Conservation (phyloP, 345 rosid genomes). For the Arabis alpina region DNA sequence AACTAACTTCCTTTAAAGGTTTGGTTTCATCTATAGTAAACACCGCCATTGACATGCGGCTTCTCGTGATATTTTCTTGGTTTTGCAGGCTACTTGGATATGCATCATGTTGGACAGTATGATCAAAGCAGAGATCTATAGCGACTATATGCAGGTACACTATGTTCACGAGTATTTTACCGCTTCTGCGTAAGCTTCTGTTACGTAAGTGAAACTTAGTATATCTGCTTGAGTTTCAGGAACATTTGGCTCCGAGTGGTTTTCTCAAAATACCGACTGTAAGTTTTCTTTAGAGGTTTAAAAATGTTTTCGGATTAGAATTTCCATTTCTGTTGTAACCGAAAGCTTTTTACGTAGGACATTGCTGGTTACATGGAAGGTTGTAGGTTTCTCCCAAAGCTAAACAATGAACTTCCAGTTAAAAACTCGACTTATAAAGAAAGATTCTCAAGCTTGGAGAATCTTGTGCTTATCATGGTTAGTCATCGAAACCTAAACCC, state of each 20-base stretch:
- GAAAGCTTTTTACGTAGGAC: constrained; percentile 39
- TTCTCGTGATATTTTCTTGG: not conserved
- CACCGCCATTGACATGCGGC: not conserved
- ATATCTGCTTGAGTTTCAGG: constrained; percentile 58
- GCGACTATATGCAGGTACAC: constrained; percentile 70
- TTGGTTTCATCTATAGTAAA: not conserved
- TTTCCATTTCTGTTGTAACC: constrained; percentile 16
- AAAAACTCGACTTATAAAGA: constrained; percentile 76
- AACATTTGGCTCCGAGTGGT: constrained; percentile 87
- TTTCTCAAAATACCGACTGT: constrained; percentile 83
- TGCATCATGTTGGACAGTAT: constrained; percentile 70
- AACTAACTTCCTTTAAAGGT: constrained; percentile 13
- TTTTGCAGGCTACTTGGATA: constrained; percentile 55
- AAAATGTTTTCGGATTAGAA: not conserved
- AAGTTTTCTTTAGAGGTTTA: constrained; percentile 37
- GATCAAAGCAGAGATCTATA: constrained; percentile 66
- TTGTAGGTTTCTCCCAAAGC: constrained; percentile 71
- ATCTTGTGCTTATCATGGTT: constrained; percentile 77
- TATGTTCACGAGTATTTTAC: constrained; percentile 4
- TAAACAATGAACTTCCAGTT: constrained; percentile 60
- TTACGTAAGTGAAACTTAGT: not conserved
- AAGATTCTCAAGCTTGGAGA: constrained; percentile 66
- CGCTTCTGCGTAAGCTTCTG: not conserved
- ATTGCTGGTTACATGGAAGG: constrained; percentile 52
- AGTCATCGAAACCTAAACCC: constrained; percentile 25